These are phyloP conservation scores for Zancudomyces culisetae DNA, from an alignment of 371 early-diverging fungal species.

Conservation along the genomic window DNA sequence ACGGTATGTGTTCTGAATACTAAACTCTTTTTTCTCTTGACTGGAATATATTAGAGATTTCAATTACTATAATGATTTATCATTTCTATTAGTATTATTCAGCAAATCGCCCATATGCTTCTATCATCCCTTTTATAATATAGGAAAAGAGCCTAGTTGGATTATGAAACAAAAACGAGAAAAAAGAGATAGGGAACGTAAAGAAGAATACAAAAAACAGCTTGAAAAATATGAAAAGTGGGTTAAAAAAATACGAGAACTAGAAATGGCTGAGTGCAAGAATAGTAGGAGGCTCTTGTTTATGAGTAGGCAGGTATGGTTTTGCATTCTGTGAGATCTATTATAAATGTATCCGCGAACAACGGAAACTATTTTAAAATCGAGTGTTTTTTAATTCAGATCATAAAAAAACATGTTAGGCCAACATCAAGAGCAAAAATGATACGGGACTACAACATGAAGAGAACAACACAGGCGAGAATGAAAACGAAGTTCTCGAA, in stretches of 20 bases:
- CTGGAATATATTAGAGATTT: background rate
- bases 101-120: background rate
- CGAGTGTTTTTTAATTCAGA: too few relatives aligned
- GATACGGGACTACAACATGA: too few relatives aligned
- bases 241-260: conserved; percentile 5
- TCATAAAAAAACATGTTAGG: too few relatives aligned
- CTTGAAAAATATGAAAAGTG: conserved; percentile 8
- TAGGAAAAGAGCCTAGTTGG: conserved; percentile 18
- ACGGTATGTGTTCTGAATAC: too few relatives aligned
- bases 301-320: conserved; percentile 2
- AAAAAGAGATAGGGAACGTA: conserved; percentile 3
- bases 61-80: background rate
- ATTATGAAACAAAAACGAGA: conserved; percentile 13
- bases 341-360: too few relatives aligned
- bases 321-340: too few relatives aligned
- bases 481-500: too few relatives aligned
- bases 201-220: background rate
- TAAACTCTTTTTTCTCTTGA: background rate
- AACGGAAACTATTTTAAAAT: too few relatives aligned
- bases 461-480: too few relatives aligned
- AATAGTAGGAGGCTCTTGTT: background rate
- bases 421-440: too few relatives aligned
- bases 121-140: too few relatives aligned
- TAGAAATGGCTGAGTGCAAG: conserved; percentile 2
- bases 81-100: background rate